Conservation (phyloP, 345 rosid species). For the Theobroma cacao region DNA sequence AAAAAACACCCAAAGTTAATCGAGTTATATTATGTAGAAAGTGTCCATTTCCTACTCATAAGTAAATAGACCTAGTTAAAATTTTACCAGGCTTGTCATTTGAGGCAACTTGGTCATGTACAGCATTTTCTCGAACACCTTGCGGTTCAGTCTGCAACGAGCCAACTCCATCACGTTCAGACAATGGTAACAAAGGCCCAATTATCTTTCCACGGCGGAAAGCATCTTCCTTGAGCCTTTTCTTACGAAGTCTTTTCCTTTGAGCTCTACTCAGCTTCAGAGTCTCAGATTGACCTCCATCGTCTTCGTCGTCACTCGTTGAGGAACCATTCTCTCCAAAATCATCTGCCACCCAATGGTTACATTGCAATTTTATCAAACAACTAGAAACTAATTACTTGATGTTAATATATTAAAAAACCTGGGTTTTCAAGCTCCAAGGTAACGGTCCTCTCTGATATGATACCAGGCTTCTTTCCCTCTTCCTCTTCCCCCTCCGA, state of each 20-base stretch:
- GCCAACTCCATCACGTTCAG: not conserved
- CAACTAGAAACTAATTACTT: not conserved
- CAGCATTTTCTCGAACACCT: slow-evolving; percentile 58
- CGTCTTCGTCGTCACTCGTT: slow-evolving; percentile 19
- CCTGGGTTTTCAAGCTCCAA: slow-evolving; percentile 49
- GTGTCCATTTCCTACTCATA: not conserved
- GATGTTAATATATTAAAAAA: not conserved
- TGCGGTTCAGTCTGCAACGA: slow-evolving; percentile 20
- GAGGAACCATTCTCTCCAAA: slow-evolving; percentile 24
- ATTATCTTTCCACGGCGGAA: slow-evolving; percentile 44
- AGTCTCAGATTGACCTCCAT: slow-evolving; percentile 10
- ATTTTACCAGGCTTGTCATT: slow-evolving; percentile 11
- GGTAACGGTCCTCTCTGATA: slow-evolving; percentile 19
- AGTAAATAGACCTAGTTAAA: not conserved
- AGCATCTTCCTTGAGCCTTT: slow-evolving; percentile 60
- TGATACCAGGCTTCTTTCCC: slow-evolving; percentile 14
- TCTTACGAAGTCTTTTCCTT: slow-evolving; percentile 74
- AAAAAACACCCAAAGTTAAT: not conserved
- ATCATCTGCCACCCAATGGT: slow-evolving; percentile 38
- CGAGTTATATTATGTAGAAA: not conserved
- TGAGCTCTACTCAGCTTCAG: slow-evolving; percentile 62
- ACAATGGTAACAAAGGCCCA: slow-evolving; percentile 59
- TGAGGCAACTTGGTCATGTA: slow-evolving; percentile 19
- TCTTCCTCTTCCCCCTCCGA: slow-evolving; percentile 22
- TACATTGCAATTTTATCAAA: not conserved